Evolutionary conservation across 2,329 filamentous ascomycete species (phyloP).

Genomic region (Cercospora citrullina): DNA sequence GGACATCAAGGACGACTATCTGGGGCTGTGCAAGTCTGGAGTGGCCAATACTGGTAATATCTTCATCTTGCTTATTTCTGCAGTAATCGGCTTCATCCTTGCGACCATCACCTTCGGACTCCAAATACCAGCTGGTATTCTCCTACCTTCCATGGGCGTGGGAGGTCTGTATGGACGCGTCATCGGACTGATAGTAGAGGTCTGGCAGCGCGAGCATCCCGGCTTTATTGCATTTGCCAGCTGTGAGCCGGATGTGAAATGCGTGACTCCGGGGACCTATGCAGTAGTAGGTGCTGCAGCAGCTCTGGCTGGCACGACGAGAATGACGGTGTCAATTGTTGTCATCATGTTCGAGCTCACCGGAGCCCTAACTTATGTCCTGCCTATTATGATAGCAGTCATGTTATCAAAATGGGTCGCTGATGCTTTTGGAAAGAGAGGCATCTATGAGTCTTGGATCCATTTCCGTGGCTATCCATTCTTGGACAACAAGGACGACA

Average conservation of each 20-base stretch:
- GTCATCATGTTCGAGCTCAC: constrained; percentile 99
- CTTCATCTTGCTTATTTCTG: constrained; percentile 76
- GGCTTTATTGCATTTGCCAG: constrained; percentile 73
- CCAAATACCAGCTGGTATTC: constrained; percentile 91
- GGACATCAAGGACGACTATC: constrained; percentile 76
- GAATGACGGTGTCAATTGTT: constrained; percentile 97
- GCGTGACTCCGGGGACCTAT: constrained; percentile 92
- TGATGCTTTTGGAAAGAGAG: constrained; percentile 86
- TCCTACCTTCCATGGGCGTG: constrained; percentile 93
- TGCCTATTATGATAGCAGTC: constrained; percentile 98
- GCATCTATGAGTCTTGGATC: constrained; percentile 99
- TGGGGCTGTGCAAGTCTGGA: constrained; percentile 86
- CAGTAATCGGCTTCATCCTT: constrained; percentile 80
- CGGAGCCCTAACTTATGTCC: constrained; percentile 89
- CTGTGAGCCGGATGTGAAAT: constrained; percentile 80
- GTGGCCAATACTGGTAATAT: constrained; percentile 80
- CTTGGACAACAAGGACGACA: constrained; percentile 84
- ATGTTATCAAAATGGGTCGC: constrained; percentile 99
- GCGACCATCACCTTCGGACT: constrained; percentile 88
- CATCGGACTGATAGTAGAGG: constrained; percentile 83
- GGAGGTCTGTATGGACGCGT: constrained; percentile 88
- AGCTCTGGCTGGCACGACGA: constrained; percentile 87
- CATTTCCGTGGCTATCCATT: constrained; percentile 94
- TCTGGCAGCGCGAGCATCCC: constrained; percentile 78
- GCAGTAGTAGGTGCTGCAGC: constrained; percentile 95